A percentile compares a stretch with the other conserved stretches of the same genome.
Conservation (phyloP, 495 filamentous ascomycete species). For the Xylaria scruposa region DNA sequence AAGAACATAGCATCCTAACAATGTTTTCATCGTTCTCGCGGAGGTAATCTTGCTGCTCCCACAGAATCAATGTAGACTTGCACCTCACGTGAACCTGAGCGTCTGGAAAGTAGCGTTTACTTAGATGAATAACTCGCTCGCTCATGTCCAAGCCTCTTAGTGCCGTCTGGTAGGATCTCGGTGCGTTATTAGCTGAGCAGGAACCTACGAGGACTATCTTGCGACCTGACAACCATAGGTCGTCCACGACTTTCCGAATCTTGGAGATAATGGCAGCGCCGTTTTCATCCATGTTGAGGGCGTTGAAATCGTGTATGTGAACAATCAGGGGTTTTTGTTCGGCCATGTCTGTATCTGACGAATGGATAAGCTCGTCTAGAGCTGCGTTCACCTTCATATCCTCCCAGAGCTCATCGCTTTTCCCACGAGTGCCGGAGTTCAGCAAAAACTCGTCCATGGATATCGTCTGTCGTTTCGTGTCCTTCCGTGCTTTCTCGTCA, state of each 20-base stretch:
- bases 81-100: not conserved
- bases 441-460: slow-evolving; percentile 38
- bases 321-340: slow-evolving; percentile 62
- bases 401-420: slow-evolving; percentile 48
- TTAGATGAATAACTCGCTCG: slow-evolving; percentile 32
- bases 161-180: slow-evolving; percentile 40
- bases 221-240: slow-evolving; percentile 70
- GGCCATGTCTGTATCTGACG: slow-evolving; percentile 37
- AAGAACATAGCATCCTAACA: slow-evolving; percentile 44
- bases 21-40: slow-evolving; percentile 51
- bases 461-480: slow-evolving; percentile 30
- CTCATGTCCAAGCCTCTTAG: slow-evolving; percentile 38
- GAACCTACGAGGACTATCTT: slow-evolving; percentile 78
- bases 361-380: slow-evolving; percentile 46
- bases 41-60: slow-evolving; percentile 42
- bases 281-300: slow-evolving; percentile 67
- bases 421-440: slow-evolving; percentile 28
- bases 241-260: slow-evolving; percentile 73
- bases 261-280: slow-evolving; percentile 67
- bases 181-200: slow-evolving; percentile 47
- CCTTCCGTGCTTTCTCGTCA: slow-evolving; percentile 31
- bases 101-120: slow-evolving; percentile 12
- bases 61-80: slow-evolving; percentile 1
- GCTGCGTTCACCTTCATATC: slow-evolving; percentile 51
- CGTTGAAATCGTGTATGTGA: slow-evolving; percentile 80